These are phyloP conservation scores for Oryza officinalis DNA, from an alignment of 176 grass and related monocot genomes.

Conservation along the genomic window DNA sequence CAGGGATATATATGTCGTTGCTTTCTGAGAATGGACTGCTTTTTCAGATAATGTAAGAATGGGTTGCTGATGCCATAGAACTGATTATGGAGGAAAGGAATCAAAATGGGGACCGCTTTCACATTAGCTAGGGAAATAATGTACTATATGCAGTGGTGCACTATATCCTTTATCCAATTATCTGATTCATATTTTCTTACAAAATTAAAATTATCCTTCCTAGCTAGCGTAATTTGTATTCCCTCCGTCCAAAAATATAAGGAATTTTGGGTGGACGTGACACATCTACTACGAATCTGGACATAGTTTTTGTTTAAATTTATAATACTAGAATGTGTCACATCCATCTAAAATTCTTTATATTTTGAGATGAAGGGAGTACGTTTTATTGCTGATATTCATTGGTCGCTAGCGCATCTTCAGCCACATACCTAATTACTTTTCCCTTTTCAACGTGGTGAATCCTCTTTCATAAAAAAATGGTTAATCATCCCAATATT, in stretches of 20 bases:
- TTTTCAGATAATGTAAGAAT: too few species aligned
- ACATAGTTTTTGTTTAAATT: too few species aligned
- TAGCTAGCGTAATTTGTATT: conserved; percentile 18
- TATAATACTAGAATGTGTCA: too few species aligned
- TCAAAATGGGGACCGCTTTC: conserved; percentile 21
- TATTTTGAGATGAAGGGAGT: too few species aligned
- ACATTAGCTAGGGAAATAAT: conserved; percentile 3
- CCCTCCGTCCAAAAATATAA: too few species aligned
- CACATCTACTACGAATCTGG: too few species aligned
- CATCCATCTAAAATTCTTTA: too few species aligned
- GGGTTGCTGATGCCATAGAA: background rate
- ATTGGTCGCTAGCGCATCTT: background rate
- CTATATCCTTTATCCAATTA: conserved; percentile 29
- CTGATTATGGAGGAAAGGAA: background rate
- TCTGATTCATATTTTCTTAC: conserved; percentile 33
- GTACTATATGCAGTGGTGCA: conserved; percentile 17
- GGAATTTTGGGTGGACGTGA: too few species aligned
- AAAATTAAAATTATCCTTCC: background rate
- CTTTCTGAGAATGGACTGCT: too few species aligned
- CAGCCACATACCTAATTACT: conserved; percentile 34
- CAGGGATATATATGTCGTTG: too few species aligned
- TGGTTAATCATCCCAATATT: background rate
- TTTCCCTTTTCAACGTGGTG: conserved; percentile 10
- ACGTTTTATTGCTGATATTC: conserved; percentile 30
- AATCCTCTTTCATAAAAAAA: background rate